Evolutionary conservation across 208 protist genomes (phyloP).

Genomic region (Leishmania amazonensis): DNA sequence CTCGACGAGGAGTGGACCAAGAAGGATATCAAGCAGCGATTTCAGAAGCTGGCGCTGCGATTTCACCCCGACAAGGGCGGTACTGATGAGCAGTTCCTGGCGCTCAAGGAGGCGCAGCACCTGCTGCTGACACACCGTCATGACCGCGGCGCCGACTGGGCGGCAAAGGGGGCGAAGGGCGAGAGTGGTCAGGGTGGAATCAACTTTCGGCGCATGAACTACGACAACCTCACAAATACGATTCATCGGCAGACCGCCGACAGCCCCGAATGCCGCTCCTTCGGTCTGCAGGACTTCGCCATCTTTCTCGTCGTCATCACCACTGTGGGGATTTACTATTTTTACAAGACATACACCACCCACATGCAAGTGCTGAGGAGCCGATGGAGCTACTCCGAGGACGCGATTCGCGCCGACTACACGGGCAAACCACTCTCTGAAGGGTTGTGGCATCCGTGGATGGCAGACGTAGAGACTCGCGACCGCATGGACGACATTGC

Average conservation of each 20-base stretch:
- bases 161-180: conserved; percentile 4
- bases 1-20: conserved; percentile 72
- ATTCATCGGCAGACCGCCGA: conserved; percentile 82
- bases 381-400: conserved; percentile 83
- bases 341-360: conserved; percentile 64
- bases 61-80: conserved; percentile 88
- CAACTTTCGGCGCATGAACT: conserved; percentile 81
- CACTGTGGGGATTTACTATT: conserved; percentile 52
- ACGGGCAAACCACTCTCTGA: conserved; percentile 27
- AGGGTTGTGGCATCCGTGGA: conserved; percentile 80
- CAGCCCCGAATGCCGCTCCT: conserved; percentile 71
- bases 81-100: conserved; percentile 78
- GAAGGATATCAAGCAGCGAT: conserved; percentile 81
- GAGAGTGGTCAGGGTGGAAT: conserved; percentile 38
- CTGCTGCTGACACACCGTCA: conserved; percentile 79
- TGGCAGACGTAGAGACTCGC: conserved; percentile 58
- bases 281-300: conserved; percentile 63
- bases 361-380: conserved; percentile 67
- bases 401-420: conserved; percentile 46
- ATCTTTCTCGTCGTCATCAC: conserved; percentile 67
- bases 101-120: conserved; percentile 85
- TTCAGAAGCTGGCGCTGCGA: conserved; percentile 71
- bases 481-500: conserved; percentile 82
- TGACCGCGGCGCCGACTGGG: conserved; percentile 40
- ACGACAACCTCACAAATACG: conserved; percentile 79